A percentile compares a stretch with the other conserved stretches of the same genome.
phyloP scores from a whole-genome alignment of 805 yeast species.

The Maudiozyma saulgeensis region DNA sequence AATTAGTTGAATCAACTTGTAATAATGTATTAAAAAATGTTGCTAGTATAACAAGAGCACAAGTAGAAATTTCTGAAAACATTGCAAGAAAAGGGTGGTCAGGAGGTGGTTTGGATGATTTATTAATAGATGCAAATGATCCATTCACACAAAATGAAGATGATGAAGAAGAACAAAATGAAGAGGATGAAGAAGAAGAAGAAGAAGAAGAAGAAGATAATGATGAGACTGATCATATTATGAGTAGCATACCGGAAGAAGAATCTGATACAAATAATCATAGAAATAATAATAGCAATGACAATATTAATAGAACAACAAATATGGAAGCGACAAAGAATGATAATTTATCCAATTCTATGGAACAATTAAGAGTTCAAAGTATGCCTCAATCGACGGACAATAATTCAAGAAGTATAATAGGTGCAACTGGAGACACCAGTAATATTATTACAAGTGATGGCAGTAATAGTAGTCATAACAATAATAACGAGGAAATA shows the following conservation, averaged over 20 bases:
- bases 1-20: slow-evolving; percentile 55
- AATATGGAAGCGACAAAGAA: neutral
- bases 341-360: neutral
- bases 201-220: neutral
- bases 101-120: slow-evolving; percentile 75
- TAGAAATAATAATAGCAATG: neutral
- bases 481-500: neutral
- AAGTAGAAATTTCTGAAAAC: slow-evolving; percentile 70
- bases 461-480: neutral
- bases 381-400: neutral
- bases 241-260: neutral
- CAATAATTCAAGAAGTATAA: neutral
- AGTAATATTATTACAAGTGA: neutral
- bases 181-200: slow-evolving; percentile 4
- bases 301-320: neutral
- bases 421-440: neutral
- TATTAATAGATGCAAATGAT: slow-evolving; percentile 56
- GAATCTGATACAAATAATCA: neutral
- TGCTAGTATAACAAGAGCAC: slow-evolving; percentile 64
- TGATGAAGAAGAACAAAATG: slow-evolving; percentile 6
- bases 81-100: slow-evolving; percentile 80
- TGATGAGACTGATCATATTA: neutral
- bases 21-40: slow-evolving; percentile 43
- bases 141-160: slow-evolving; percentile 36
- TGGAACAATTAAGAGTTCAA: neutral